Conservation (phyloP, 768 basidiomycete genomes). For the Tricholoma flavovirens region DNA sequence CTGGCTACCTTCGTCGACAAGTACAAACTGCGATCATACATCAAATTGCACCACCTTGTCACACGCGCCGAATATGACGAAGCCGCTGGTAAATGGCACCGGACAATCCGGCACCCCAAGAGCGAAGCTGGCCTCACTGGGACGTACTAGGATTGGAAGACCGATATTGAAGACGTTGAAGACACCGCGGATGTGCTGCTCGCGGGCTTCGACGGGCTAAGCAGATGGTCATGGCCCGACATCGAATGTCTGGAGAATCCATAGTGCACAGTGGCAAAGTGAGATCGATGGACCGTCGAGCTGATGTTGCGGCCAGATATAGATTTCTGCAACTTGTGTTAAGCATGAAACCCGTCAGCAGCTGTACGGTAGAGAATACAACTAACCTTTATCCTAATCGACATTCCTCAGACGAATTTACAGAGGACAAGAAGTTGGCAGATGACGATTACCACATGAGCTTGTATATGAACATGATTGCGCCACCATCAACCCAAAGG, state of each 20-base stretch:
- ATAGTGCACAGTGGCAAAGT: constrained; percentile 52
- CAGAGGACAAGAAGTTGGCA: constrained; percentile 41
- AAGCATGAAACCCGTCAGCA: constrained; percentile 30
- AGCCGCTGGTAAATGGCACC: constrained; percentile 47
- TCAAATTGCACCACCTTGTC: constrained; percentile 52
- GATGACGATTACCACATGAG: constrained; percentile 41
- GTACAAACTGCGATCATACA: constrained; percentile 46
- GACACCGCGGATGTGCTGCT: constrained; percentile 55
- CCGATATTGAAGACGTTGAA: constrained; percentile 38
- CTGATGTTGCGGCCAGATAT: constrained; percentile 52
- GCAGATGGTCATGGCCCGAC: constrained; percentile 63
- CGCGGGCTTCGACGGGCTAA: constrained; percentile 46
- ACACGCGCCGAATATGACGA: constrained; percentile 47
- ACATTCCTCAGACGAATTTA: constrained; percentile 35
- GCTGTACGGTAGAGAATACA: constrained; percentile 30
- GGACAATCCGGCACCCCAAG: constrained; percentile 37
- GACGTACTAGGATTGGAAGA: constrained; percentile 17
- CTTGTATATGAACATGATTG: constrained; percentile 51
- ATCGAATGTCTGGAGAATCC: constrained; percentile 54
- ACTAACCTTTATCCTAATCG: neutral
- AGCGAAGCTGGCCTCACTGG: constrained; percentile 9
- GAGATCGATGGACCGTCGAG: constrained; percentile 43
- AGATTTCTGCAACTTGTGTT: constrained; percentile 45
- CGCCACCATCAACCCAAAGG: too few relatives aligned
- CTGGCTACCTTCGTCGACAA: constrained; percentile 49